Conservation (phyloP, 2,329 filamentous ascomycete genomes). For the Pseudogymnoascus sp. region DNA sequence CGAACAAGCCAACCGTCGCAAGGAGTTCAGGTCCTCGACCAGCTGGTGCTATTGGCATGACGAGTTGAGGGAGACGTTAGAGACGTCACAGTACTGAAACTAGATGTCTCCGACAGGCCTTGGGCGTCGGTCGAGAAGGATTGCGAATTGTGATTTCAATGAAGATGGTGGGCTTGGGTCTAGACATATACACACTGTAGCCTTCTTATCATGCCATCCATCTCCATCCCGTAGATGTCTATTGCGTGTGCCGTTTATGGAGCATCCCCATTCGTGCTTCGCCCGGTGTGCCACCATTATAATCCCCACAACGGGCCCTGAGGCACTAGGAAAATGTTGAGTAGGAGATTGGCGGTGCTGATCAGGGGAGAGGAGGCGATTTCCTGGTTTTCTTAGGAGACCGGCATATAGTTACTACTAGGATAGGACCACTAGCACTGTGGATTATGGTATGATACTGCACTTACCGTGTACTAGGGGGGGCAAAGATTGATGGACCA, state of each 20-base stretch:
- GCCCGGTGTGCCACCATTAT: background rate
- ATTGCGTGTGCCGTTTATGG: background rate
- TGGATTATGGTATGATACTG: background rate
- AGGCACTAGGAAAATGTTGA: background rate
- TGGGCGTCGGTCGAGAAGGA: background rate
- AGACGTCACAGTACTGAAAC: background rate
- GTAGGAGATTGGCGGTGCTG: background rate
- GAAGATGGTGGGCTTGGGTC: background rate
- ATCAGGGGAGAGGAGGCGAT: background rate
- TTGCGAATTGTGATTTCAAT: background rate
- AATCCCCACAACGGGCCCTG: background rate
- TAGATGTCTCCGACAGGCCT: background rate
- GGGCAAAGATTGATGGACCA: background rate
- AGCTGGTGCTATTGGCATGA: conserved; percentile 8
- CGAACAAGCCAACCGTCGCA: conserved; percentile 22
- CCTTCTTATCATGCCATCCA: background rate
- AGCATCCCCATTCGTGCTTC: background rate
- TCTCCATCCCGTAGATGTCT: background rate
- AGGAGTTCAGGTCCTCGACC: conserved; percentile 14
- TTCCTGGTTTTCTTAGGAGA: background rate
- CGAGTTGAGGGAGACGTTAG: background rate
- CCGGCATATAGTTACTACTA: background rate
- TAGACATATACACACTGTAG: background rate
- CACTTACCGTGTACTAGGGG: background rate
- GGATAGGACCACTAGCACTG: background rate